Evolutionary conservation across 176 grass and related monocot genomes (phyloP).

Genomic region (Guadua angustifolia): DNA sequence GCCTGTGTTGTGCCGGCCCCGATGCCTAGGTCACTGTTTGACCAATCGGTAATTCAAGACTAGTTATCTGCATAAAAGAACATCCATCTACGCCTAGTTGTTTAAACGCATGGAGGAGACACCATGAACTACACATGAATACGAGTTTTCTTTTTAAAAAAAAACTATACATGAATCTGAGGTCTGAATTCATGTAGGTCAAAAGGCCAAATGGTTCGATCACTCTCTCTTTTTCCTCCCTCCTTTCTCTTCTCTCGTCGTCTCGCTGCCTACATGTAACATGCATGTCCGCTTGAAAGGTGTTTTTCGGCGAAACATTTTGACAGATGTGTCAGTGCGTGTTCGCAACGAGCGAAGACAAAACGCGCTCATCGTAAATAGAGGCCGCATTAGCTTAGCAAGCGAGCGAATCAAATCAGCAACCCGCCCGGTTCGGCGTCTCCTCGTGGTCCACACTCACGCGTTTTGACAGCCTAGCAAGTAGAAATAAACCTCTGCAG

Average conservation of each 20-base stretch:
- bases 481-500: not conserved
- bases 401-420: slow-evolving; percentile 22
- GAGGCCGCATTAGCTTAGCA: slow-evolving; percentile 15
- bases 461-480: slow-evolving; percentile 79
- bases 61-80: not conserved
- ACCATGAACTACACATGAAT: too few relatives aligned
- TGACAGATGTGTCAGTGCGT: not conserved
- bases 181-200: slow-evolving; percentile 19
- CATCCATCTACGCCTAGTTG: not conserved
- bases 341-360: not conserved
- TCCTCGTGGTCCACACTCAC: slow-evolving; percentile 39
- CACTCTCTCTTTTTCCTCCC: not conserved
- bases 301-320: not conserved
- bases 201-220: not conserved
- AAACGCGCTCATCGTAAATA: too few relatives aligned
- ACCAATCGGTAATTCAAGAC: not conserved
- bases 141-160: too few relatives aligned
- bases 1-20: too few relatives aligned
- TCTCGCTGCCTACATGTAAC: not conserved
- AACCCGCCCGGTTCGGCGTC: slow-evolving; percentile 2
- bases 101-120: too few relatives aligned
- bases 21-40: not conserved
- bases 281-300: not conserved
- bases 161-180: not conserved
- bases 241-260: not conserved